Percentiles rank a stretch among this genome's conserved stretches.
phyloP scores from a whole-genome alignment of 176 grass and related monocot genomes.

The Oryza glumipatula region DNA sequence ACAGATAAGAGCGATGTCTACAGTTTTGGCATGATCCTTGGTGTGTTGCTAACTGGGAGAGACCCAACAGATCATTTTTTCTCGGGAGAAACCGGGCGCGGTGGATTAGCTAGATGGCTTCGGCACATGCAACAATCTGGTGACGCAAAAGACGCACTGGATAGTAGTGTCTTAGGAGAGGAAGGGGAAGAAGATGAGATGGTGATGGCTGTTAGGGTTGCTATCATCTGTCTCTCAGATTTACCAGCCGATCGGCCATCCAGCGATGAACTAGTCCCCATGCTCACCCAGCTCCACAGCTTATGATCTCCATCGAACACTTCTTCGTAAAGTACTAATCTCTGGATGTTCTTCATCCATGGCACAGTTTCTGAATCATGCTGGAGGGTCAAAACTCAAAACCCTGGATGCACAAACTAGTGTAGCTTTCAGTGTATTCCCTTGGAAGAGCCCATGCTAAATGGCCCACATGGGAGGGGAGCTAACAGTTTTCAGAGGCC shows the following conservation, averaged over 20 bases:
- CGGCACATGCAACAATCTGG: conserved; percentile 77
- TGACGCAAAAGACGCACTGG: conserved; percentile 76
- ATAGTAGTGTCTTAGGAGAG: conserved; percentile 61
- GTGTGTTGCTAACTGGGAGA: conserved; percentile 70
- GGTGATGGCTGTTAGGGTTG: conserved; percentile 88
- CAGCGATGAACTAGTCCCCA: conserved; percentile 87
- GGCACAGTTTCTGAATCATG: not conserved
- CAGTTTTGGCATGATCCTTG: conserved; percentile 85
- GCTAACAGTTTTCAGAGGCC: not conserved
- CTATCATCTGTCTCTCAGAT: conserved; percentile 89
- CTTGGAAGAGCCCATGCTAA: conserved; percentile 19
- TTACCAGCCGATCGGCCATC: conserved; percentile 77
- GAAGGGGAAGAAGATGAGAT: conserved; percentile 90
- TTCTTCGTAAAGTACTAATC: not conserved
- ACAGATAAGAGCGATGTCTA: conserved; percentile 98
- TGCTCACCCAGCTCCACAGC: conserved; percentile 89
- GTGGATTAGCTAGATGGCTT: conserved; percentile 68
- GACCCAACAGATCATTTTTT: conserved; percentile 80
- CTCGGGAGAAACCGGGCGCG: conserved; percentile 56
- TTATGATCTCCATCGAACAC: conserved; percentile 31
- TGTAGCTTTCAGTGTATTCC: not conserved
- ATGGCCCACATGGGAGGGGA: conserved; percentile 15
- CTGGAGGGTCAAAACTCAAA: not conserved
- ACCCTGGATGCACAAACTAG: not conserved
- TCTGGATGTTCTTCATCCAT: not conserved